phyloP scores from a whole-genome alignment of 208 protist species.

The Wallacemonas sp. region DNA sequence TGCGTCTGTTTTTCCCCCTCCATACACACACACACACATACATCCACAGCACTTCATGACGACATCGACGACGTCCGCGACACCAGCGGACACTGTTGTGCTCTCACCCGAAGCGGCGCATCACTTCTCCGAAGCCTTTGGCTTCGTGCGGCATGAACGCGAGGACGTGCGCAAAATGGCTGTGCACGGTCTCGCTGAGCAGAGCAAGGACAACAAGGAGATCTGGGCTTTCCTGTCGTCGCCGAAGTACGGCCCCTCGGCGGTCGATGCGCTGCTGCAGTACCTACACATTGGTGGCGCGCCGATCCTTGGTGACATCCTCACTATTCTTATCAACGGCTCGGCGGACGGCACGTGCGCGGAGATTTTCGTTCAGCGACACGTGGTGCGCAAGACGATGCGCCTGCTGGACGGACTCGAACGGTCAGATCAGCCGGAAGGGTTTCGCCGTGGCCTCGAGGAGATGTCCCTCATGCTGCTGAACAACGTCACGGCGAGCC shows the following conservation, averaged over 20 bases:
- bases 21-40: not conserved
- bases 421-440: conserved; percentile 20
- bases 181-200: conserved; percentile 60
- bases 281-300: conserved; percentile 47
- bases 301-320: conserved; percentile 59
- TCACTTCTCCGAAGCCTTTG: conserved; percentile 65
- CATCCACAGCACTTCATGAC: not conserved
- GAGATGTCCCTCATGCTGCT: conserved; percentile 86
- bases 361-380: conserved; percentile 64
- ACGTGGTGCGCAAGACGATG: conserved; percentile 74
- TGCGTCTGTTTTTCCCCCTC: not conserved
- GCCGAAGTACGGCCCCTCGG: conserved; percentile 22
- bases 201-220: conserved; percentile 74
- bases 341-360: conserved; percentile 62
- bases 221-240: conserved; percentile 53
- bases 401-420: conserved; percentile 73
- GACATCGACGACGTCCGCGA: not conserved
- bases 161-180: conserved; percentile 88
- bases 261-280: conserved; percentile 61
- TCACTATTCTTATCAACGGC: conserved; percentile 79
- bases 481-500: conserved; percentile 78
- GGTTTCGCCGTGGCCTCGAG: conserved; percentile 44
- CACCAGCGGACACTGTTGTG: not conserved
- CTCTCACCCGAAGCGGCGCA: conserved; percentile 18
- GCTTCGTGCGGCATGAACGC: conserved; percentile 56